phyloP scores from a whole-genome alignment of 2,329 filamentous ascomycete species.

The Madurella mycetomatis region DNA sequence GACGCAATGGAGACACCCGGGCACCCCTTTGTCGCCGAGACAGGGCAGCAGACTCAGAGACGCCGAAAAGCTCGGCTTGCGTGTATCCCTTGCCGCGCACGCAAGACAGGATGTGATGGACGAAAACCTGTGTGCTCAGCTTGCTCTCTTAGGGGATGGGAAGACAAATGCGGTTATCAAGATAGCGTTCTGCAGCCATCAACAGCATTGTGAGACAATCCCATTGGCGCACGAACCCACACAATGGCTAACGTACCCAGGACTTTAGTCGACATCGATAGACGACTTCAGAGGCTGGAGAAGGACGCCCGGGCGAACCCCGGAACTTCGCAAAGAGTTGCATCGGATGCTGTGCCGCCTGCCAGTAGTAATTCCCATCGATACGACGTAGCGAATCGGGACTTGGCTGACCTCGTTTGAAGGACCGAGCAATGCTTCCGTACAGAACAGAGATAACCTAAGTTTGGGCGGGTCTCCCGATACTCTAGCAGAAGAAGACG shows the following conservation, averaged over 20 bases:
- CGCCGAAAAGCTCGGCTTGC: slow-evolving; percentile 19
- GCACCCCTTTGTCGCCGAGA: slow-evolving; percentile 14
- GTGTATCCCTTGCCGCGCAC: slow-evolving; percentile 20
- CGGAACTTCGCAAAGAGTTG: background rate
- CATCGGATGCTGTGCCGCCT: background rate
- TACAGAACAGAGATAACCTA: no score
- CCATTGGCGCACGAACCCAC: no score
- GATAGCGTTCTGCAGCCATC: slow-evolving; percentile 16
- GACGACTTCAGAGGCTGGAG: slow-evolving; percentile 18
- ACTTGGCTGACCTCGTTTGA: no score
- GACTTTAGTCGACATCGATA: slow-evolving; percentile 18
- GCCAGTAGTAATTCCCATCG: background rate
- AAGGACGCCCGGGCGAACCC: background rate
- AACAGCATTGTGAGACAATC: slow-evolving; percentile 13
- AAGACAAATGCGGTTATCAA: slow-evolving; percentile 21
- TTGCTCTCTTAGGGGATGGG: slow-evolving; percentile 18
- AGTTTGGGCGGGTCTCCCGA: no score
- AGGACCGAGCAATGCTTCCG: no score
- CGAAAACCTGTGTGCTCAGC: slow-evolving; percentile 17
- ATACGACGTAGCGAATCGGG: no score
- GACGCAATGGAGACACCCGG: slow-evolving; percentile 8
- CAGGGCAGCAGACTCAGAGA: slow-evolving; percentile 10
- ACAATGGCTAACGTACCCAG: background rate
- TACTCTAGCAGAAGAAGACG: no score
- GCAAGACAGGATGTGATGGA: slow-evolving; percentile 25